Percentiles rank a stretch among this genome's conserved stretches.
Evolutionary conservation across 1,284 basidiomycete species (phyloP).

Genomic region (Xerocomus nothofagi): DNA sequence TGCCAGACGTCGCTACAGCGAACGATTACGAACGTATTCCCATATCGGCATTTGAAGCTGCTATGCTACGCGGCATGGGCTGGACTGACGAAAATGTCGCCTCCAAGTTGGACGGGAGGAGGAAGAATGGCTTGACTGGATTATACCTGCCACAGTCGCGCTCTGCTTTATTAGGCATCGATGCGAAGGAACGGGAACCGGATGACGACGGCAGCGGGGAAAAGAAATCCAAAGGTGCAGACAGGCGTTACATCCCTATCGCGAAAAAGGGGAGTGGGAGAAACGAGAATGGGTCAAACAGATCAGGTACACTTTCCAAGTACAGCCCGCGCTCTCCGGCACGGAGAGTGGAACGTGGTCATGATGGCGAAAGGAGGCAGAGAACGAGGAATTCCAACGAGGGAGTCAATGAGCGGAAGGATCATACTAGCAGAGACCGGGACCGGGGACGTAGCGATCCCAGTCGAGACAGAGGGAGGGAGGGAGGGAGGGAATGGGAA

Average conservation of each 20-base stretch:
- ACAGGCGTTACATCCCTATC: slow-evolving; percentile 77
- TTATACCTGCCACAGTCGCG: slow-evolving; percentile 81
- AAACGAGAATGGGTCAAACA: slow-evolving; percentile 26
- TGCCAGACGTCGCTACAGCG: slow-evolving; percentile 75
- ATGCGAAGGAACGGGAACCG: slow-evolving; percentile 80
- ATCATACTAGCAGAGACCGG: slow-evolving; percentile 11
- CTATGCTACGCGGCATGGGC: slow-evolving; percentile 94
- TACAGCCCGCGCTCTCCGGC: slow-evolving; percentile 32
- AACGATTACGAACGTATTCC: slow-evolving; percentile 92
- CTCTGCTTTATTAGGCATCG: slow-evolving; percentile 85
- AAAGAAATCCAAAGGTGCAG: slow-evolving; percentile 46
- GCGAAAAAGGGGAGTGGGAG: slow-evolving; percentile 54
- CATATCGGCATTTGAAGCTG: slow-evolving; percentile 90
- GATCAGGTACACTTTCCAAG: slow-evolving; percentile 28
- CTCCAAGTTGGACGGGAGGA: slow-evolving; percentile 46
- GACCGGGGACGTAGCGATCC: slow-evolving; percentile 19
- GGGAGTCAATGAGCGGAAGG: slow-evolving; percentile 24
- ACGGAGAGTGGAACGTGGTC: slow-evolving; percentile 29
- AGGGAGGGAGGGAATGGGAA: slow-evolving; percentile 19
- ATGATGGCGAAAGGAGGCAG: slow-evolving; percentile 9
- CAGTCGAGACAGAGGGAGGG: slow-evolving; percentile 31
- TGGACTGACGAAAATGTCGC: slow-evolving; percentile 86
- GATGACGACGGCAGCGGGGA: slow-evolving; percentile 60
- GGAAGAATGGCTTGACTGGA: slow-evolving; percentile 58
- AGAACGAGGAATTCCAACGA: slow-evolving; percentile 18